These are phyloP conservation scores for Colletotrichum filicis DNA, from an alignment of 2,329 filamentous ascomycete species.

Conservation along the genomic window DNA sequence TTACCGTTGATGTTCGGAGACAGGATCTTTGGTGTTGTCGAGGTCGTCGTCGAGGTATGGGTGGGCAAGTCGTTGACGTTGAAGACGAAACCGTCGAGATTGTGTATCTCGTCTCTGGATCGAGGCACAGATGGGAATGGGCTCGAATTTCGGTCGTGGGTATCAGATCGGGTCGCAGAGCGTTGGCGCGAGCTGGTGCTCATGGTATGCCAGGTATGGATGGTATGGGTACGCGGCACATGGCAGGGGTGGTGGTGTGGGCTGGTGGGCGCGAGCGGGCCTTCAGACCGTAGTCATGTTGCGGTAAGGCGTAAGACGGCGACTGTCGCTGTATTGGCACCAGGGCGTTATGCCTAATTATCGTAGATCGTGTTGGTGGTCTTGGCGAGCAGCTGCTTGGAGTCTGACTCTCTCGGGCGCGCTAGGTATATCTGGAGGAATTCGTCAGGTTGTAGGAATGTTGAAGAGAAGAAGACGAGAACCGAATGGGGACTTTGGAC, in stretches of 20 bases:
- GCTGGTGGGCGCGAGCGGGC: conserved; percentile 17
- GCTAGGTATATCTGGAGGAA: neutral
- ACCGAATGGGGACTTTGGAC: neutral
- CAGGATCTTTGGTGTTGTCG: neutral
- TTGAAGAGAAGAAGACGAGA: neutral
- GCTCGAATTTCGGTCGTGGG: conserved; percentile 29
- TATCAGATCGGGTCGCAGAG: conserved; percentile 36
- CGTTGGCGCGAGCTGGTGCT: conserved; percentile 36
- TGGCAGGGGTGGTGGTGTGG: conserved; percentile 33
- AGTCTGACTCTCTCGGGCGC: neutral
- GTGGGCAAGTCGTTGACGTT: conserved; percentile 23
- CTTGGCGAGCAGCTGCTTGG: neutral
- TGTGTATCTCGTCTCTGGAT: conserved; percentile 37
- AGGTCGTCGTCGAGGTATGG: conserved; percentile 2
- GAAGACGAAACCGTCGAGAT: conserved; percentile 35
- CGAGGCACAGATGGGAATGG: conserved; percentile 31
- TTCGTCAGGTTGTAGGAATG: neutral
- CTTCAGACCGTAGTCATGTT: conserved; percentile 29
- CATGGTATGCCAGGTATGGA: conserved; percentile 34
- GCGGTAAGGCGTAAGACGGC: conserved; percentile 2
- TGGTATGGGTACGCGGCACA: conserved; percentile 34
- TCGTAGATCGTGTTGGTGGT: neutral
- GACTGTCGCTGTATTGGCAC: conserved; percentile 23
- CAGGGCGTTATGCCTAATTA: neutral
- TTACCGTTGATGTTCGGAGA: neutral